Base-by-base conservation (phyloP, 1,284 basidiomycete species). In the Pholiota adiposa region DNA sequence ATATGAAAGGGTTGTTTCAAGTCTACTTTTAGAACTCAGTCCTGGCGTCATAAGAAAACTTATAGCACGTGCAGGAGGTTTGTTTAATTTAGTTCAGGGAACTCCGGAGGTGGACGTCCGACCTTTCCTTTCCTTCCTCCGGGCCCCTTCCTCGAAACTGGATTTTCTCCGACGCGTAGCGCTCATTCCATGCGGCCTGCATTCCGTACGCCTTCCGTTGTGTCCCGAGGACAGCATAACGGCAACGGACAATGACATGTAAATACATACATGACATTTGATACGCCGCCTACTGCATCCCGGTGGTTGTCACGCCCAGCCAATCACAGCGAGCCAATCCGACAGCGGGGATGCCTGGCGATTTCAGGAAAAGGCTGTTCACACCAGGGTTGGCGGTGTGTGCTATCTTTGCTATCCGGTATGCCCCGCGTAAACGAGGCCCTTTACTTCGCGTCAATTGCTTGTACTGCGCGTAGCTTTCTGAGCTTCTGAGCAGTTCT, bases 1-100 rank as follows among this genome's bases (percentile, higher is more conserved):
- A 19, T 3, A 16, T 25, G n/a, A 14, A 19, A 44, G 46, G 23
- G 23, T 23, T 50, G 54, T 49, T 56, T 56, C 48, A 49, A 50
- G 34, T 23, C 16, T 19, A 21, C 33, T 25, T n/a, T 49, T 36
- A 34, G 41, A 31, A 48, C 21, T 55, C 33, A 46, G 38, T 38
- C 51, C n/a, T 25, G 36, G 21, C 44, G 43, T 55, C 54, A 56
- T 40, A 19, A 56, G 54, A 50, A 56, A 56, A 56, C 53, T 54
- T 54, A 19, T 16, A 8, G 25, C 53, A 54, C 51, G 51, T 54
- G 51, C 38, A 23, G 29, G 23, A 7, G 19, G 25, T n/a, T 29
- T 36, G 31, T 34, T 36, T 36, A 36, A 51, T 51, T 31, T 41
- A 41, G 38, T n/a, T 25, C 18, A 21, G 49, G 29, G 25, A 25